A percentile compares a stretch with the other conserved stretches of the same genome.
These are phyloP conservation scores for Chaetomiaceae sp. DNA, from an alignment of 2,329 filamentous ascomycete genomes.

Conservation along the genomic window DNA sequence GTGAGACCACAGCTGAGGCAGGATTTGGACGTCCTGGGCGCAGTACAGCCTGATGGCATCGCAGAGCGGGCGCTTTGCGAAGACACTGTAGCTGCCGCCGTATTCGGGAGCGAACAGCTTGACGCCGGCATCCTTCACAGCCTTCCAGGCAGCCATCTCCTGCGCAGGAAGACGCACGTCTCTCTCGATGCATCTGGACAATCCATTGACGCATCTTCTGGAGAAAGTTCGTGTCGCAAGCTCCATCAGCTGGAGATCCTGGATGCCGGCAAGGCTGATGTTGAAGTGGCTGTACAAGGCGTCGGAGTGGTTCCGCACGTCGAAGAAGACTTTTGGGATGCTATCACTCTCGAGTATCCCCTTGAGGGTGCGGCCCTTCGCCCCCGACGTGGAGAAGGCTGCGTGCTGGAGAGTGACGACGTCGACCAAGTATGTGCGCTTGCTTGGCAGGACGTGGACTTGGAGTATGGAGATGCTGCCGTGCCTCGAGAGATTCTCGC, in stretches of 20 bases:
- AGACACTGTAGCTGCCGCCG: no score
- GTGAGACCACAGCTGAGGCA: no score
- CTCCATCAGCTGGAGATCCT: slow-evolving; percentile 53
- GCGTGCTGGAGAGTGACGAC: neutral
- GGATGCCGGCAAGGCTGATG: slow-evolving; percentile 40
- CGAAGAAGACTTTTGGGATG: slow-evolving; percentile 51
- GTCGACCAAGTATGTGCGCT: slow-evolving; percentile 34
- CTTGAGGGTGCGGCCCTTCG: slow-evolving; percentile 28
- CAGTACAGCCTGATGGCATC: no score
- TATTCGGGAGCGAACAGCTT: no score
- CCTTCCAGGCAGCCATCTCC: no score
- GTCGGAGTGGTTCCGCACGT: slow-evolving; percentile 55
- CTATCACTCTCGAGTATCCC: slow-evolving; percentile 39
- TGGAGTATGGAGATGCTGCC: slow-evolving; percentile 17
- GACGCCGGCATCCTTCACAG: no score
- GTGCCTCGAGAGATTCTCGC: slow-evolving; percentile 29
- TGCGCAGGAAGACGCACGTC: no score
- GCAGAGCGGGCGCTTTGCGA: no score
- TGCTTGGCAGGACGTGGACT: slow-evolving; percentile 1
- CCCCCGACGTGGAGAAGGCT: neutral
- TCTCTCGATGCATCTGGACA: no score
- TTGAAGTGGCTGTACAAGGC: slow-evolving; percentile 44
- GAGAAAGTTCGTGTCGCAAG: neutral
- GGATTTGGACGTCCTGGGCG: no score
- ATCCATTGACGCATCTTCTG: no score